Percentiles rank a stretch among this genome's conserved stretches.
Evolutionary conservation across 164 flowering plant genomes (phyloP).

Genomic region (Nymphaea colorata): DNA sequence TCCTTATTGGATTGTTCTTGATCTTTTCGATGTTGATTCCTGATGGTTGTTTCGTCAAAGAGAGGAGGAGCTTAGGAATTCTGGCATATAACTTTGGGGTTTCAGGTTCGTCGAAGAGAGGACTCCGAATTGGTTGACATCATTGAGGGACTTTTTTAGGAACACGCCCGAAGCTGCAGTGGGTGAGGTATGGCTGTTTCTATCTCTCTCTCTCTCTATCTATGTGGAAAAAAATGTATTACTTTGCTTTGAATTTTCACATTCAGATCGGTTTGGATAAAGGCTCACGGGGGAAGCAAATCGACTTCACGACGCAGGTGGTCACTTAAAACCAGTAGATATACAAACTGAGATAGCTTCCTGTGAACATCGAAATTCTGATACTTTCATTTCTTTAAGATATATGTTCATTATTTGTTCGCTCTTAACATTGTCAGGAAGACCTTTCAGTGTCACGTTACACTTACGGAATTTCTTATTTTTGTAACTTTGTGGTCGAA

Average conservation of each 20-base stretch:
- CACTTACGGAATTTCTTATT: no score
- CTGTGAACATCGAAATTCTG: background rate
- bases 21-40: background rate
- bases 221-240: no score
- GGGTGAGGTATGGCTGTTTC: slow-evolving; percentile 51
- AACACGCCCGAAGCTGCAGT: slow-evolving; percentile 73
- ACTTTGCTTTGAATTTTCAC: no score
- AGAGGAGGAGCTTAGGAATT: no score
- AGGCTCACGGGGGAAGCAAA: slow-evolving; percentile 59
- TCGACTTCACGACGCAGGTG: slow-evolving; percentile 70
- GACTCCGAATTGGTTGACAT: slow-evolving; percentile 54
- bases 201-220: background rate
- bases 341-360: no score
- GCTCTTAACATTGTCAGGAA: background rate
- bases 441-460: no score
- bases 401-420: background rate
- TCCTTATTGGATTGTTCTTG: background rate
- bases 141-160: slow-evolving; percentile 41
- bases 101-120: slow-evolving; percentile 60
- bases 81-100: no score
- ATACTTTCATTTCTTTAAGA: background rate
- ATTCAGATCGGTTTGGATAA: slow-evolving; percentile 88
- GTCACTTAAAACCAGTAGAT: background rate
- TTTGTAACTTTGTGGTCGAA: no score
- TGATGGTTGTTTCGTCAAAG: background rate